Conservation (phyloP, 768 basidiomycete species). For the Podaxis carcinomalis region DNA sequence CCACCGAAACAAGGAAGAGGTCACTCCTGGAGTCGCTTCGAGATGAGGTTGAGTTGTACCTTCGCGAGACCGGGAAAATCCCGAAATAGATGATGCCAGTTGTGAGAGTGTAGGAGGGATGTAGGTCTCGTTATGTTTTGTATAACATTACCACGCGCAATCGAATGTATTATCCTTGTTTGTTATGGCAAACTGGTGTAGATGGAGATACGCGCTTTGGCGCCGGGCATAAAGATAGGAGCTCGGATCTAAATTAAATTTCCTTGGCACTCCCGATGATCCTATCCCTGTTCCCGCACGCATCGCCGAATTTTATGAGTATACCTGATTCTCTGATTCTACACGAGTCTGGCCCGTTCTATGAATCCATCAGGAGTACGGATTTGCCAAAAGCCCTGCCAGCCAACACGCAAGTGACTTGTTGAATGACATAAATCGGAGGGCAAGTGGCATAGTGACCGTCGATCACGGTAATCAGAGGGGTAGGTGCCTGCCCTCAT, state of each 20-base stretch:
- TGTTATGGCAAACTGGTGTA: no score
- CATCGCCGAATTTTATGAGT: no score
- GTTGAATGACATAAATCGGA: background rate
- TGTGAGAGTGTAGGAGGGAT: background rate
- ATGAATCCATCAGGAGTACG: background rate
- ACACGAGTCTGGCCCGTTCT: no score
- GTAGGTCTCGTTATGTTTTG: background rate
- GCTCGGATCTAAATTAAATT: no score
- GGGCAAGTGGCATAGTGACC: background rate
- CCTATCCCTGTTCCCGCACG: no score
- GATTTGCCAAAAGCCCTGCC: background rate
- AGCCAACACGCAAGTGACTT: background rate
- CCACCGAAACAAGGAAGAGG: slow-evolving; percentile 19
- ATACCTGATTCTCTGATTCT: no score
- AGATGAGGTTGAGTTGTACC: slow-evolving; percentile 19
- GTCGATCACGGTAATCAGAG: slow-evolving; percentile 8
- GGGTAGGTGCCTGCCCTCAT: slow-evolving; percentile 9
- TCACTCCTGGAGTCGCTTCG: slow-evolving; percentile 19
- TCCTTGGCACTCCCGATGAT: no score
- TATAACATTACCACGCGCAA: background rate
- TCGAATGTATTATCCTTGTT: no score
- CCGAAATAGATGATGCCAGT: background rate
- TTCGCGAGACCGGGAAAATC: slow-evolving; percentile 12
- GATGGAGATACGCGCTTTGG: no score
- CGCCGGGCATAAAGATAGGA: no score